Conservation (phyloP, 1,139 yeast genomes). For the Candida tropicalis region DNA sequence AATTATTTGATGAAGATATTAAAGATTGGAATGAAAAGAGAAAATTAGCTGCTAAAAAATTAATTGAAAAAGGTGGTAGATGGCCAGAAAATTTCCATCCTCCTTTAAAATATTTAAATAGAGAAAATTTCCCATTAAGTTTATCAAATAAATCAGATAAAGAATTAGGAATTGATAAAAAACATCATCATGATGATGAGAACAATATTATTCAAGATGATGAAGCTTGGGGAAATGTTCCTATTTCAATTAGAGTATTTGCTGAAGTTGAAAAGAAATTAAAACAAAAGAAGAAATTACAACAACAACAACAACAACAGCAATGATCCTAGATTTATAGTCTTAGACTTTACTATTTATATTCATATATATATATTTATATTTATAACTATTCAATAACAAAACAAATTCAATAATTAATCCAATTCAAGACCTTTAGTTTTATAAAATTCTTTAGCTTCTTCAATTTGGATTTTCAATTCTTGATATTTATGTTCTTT, state of each 20-base stretch:
- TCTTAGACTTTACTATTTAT: neutral
- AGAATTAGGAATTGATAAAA: slow-evolving; percentile 13
- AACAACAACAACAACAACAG: neutral
- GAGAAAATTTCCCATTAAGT: slow-evolving; percentile 38
- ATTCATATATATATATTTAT: slow-evolving; percentile 7
- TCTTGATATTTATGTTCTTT: slow-evolving; percentile 71
- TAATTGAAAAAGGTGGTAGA: slow-evolving; percentile 50
- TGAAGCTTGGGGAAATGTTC: slow-evolving; percentile 66
- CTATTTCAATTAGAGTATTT: slow-evolving; percentile 76
- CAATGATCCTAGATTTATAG: too few relatives aligned
- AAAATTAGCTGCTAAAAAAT: slow-evolving; percentile 57
- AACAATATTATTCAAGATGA: too few relatives aligned
- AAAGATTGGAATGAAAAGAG: slow-evolving; percentile 75
- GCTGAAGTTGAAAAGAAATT: slow-evolving; percentile 77
- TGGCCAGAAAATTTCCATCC: slow-evolving; percentile 89
- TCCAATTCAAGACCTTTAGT: slow-evolving; percentile 60
- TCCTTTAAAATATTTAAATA: slow-evolving; percentile 45
- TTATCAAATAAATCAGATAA: slow-evolving; percentile 29
- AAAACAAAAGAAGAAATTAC: slow-evolving; percentile 36
- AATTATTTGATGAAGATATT: slow-evolving; percentile 81
- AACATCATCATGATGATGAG: too few relatives aligned
- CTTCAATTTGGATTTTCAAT: slow-evolving; percentile 62
- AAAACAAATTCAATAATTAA: slow-evolving; percentile 17
- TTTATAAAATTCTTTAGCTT: slow-evolving; percentile 64
- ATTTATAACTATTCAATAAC: slow-evolving; percentile 11